Evolutionary conservation across 2,329 filamentous ascomycete genomes (phyloP).

Genomic region (Penicillium sp.): DNA sequence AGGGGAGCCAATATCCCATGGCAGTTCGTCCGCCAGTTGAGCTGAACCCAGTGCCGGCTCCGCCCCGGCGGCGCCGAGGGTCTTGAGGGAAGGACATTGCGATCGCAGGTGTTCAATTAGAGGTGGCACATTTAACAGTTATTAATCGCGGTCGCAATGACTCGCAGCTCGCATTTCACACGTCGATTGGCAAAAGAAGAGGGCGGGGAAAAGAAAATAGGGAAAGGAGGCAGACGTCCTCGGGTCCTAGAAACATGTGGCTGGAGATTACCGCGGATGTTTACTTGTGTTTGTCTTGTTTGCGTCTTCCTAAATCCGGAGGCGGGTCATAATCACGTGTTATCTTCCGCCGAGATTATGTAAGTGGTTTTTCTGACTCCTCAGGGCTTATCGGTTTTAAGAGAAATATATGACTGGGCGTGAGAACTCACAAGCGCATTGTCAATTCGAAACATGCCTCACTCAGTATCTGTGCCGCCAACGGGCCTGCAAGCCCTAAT

Average conservation of each 20-base stretch:
- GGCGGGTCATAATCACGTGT: slow-evolving; percentile 17
- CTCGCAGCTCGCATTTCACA: slow-evolving; percentile 34
- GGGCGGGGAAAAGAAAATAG: slow-evolving; percentile 19
- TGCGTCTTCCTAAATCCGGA: slow-evolving; percentile 23
- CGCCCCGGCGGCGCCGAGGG: slow-evolving; percentile 37
- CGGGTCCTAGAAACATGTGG: slow-evolving; percentile 43
- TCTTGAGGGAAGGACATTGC: slow-evolving; percentile 44
- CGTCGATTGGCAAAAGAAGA: slow-evolving; percentile 14
- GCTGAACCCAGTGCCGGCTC: slow-evolving; percentile 42
- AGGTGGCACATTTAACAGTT: slow-evolving; percentile 27
- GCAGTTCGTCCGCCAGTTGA: slow-evolving; percentile 41
- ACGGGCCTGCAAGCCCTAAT: slow-evolving; percentile 50
- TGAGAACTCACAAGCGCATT: not conserved
- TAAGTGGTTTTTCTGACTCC: slow-evolving; percentile 3
- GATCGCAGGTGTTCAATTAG: slow-evolving; percentile 24
- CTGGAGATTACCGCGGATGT: slow-evolving; percentile 37
- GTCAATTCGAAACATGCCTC: slow-evolving; percentile 26
- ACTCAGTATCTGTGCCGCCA: slow-evolving; percentile 54
- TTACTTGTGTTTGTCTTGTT: slow-evolving; percentile 31
- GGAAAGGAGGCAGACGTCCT: slow-evolving; percentile 26
- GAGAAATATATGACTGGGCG: slow-evolving; percentile 2
- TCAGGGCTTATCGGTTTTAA: slow-evolving; percentile 1
- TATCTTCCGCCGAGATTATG: not conserved
- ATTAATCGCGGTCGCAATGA: slow-evolving; percentile 23
- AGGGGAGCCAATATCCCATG: slow-evolving; percentile 77